Conservation (phyloP, 345 rosid species). For the Acer yangbiense region DNA sequence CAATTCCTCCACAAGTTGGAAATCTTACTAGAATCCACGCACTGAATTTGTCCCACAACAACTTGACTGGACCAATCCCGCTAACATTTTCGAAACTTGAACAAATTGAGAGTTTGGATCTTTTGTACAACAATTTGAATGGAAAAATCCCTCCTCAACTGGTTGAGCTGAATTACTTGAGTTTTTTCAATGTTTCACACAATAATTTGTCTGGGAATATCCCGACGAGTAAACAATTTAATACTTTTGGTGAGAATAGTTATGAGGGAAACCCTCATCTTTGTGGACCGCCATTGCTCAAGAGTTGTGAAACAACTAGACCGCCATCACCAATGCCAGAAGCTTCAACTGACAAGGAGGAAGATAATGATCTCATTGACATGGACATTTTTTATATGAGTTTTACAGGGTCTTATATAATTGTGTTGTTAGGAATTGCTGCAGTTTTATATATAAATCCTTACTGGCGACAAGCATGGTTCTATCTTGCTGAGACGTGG, state of each 20-base stretch:
- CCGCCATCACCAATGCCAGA: not conserved
- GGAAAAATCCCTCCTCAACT: too few relatives aligned
- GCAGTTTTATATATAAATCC: too few relatives aligned
- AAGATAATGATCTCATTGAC: not conserved
- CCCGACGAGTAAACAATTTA: not conserved
- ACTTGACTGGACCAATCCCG: slow-evolving; percentile 32
- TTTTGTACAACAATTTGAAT: too few relatives aligned
- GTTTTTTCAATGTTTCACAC: slow-evolving; percentile 17
- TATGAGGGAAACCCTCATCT: not conserved
- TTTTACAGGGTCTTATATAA: not conserved
- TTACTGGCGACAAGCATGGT: not conserved
- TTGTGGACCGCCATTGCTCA: not conserved
- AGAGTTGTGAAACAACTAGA: not conserved
- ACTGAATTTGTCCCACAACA: slow-evolving; percentile 37
- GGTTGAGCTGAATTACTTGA: too few relatives aligned
- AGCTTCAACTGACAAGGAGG: not conserved
- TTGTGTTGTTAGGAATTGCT: not conserved
- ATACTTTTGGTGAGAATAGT: not conserved
- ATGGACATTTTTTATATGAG: not conserved
- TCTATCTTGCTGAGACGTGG: not conserved
- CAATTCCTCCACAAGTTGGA: slow-evolving; percentile 32
- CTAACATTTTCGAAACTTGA: slow-evolving; percentile 21
- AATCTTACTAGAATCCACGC: slow-evolving; percentile 11
- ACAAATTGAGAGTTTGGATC: too few relatives aligned
- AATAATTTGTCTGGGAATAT: too few relatives aligned